These are phyloP conservation scores for Porogramme epimiltina DNA, from an alignment of 1,284 basidiomycete genomes.

Conservation along the genomic window DNA sequence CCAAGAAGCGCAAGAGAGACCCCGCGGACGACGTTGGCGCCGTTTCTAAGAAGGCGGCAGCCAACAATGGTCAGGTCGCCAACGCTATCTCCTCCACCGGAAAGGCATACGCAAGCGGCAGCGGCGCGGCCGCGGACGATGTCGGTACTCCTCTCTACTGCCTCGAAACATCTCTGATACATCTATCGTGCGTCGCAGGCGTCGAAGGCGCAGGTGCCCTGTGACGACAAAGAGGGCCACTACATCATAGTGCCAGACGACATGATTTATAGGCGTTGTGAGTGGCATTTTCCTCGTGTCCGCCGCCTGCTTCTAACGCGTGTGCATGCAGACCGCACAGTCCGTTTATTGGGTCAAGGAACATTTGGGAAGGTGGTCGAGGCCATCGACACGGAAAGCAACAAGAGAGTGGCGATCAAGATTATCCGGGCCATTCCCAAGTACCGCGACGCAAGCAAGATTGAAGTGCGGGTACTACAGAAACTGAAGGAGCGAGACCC, in stretches of 20 bases:
- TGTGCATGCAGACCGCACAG: conserved; percentile 74
- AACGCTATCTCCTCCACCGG: conserved; percentile 46
- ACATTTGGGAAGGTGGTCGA: conserved; percentile 99
- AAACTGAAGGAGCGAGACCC: conserved; percentile 92
- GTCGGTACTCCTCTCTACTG: conserved; percentile 42
- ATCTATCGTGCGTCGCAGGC: conserved; percentile 40
- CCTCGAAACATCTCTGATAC: conserved; percentile 23
- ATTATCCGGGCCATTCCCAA: conserved; percentile 97
- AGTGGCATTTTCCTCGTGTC: conserved; percentile 32
- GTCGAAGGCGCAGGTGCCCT: conserved; percentile 65
- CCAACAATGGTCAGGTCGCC: conserved; percentile 45
- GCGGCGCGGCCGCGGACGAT: conserved; percentile 61
- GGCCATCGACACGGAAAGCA: conserved; percentile 81
- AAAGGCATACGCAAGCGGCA: conserved; percentile 66
- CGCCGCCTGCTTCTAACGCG: conserved; percentile 23
- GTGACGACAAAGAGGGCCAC: conserved; percentile 94
- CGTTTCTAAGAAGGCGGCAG: conserved; percentile 58
- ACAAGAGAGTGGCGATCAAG: conserved; percentile 93
- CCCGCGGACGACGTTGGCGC: conserved; percentile 65
- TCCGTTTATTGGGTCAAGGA: conserved; percentile 91
- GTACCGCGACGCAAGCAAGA: conserved; percentile 98
- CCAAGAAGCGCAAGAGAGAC: conserved; percentile 80
- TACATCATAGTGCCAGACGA: conserved; percentile 92
- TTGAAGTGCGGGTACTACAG: conserved; percentile 95
- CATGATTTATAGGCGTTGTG: conserved; percentile 83